Conservation (phyloP, 306 rosid species). For the Dryas drummondii region DNA sequence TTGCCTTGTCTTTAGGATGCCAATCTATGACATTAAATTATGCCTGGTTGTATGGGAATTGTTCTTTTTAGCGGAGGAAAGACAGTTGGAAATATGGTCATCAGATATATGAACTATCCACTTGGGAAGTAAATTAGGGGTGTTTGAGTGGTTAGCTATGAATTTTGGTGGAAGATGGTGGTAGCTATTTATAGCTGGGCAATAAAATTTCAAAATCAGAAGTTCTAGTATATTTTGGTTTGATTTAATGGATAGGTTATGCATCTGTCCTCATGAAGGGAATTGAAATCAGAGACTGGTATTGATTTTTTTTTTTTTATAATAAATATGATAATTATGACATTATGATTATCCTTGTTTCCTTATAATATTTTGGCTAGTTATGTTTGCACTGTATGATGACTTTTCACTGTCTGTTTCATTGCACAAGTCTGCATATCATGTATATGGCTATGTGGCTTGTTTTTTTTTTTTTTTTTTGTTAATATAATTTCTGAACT, state of each 20-base stretch:
- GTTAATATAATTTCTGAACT: not conserved
- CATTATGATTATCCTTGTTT: not conserved
- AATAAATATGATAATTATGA: not conserved
- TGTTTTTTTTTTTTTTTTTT: not conserved
- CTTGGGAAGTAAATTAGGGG: not conserved
- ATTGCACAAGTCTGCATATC: not conserved
- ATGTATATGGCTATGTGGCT: not conserved
- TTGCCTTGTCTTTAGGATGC: not conserved
- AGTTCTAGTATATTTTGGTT: conserved; percentile 1
- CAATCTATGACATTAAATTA: not conserved
- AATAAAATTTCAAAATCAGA: not conserved
- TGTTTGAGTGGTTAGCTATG: not conserved
- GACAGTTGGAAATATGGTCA: not conserved
- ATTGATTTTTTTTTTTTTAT: not conserved
- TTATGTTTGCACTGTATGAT: not conserved
- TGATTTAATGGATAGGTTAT: not conserved
- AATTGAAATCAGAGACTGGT: not conserved
- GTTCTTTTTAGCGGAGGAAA: not conserved
- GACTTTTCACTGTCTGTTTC: not conserved
- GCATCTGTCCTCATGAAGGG: not conserved
- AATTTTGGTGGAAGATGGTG: not conserved
- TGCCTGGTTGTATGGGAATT: not conserved
- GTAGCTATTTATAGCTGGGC: not conserved
- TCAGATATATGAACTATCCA: not conserved
- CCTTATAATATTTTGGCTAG: not conserved